Evolutionary conservation across 2,329 filamentous ascomycete genomes (phyloP), one percentile per base, ranked within the genome.

Genomic region (Xylariales sp.): DNA sequence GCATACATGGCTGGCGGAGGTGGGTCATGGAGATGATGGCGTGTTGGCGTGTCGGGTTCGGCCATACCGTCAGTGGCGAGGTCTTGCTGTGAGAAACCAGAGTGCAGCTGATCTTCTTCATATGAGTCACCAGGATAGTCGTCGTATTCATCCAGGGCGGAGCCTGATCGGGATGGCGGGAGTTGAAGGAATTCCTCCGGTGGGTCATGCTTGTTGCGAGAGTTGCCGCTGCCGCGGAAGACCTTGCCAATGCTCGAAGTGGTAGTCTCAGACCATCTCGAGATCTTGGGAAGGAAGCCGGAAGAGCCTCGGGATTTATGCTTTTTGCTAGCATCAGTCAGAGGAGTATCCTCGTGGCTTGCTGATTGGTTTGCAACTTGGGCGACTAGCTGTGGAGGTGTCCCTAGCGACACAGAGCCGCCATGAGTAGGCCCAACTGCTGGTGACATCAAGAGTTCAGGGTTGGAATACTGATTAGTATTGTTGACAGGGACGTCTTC

Each of bases 191-290:
- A 80, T 62, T 63, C 82, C 65, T 69, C 83, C 61, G 71, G 81
- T 65, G 69, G 82, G 66, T 71, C 70, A 31, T 76, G 72, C 53
- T 75, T 78, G 57, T 70, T 71, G 15, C 36, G 40, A 16, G 65
- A 69, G 35, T 73, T 71, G 32, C n/a, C n/a, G 53, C 80, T 87
- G 54, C 78, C 80, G 29, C 84, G 80, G 60, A 90, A 85, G 29
- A 84, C 85, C 52, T 85, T 84, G 32, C 87, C 83, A 31, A 89
- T 81, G 46, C 88, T 95, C 1, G 89, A 95, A 4, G 90, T 79
- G 0, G 93, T 98, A 2, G 91, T 97, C 66, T 94, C 93, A 0
- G 91, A 97, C 93, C 93, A 98, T 31, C 93, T 80, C 5, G 93
- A 97, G 48, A 95, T 90, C 69, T 95, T 96, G 18, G 90, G 89